Conservation (phyloP, 305 asterid genomes). For the Fraxinus latifolia region DNA sequence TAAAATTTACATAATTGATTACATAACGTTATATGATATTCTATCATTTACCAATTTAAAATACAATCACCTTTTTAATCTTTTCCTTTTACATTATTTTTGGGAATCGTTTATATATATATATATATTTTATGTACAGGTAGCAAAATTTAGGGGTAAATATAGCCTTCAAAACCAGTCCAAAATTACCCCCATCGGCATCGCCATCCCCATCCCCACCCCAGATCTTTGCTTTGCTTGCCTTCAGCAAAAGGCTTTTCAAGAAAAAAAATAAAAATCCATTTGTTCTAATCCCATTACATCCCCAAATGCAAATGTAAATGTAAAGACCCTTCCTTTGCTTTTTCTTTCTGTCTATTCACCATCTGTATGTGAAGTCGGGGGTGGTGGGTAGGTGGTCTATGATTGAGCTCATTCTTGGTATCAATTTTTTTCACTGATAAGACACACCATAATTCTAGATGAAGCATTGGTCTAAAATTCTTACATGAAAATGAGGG, state of each 20-base stretch:
- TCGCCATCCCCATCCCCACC: background rate
- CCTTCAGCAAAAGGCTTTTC: constrained; percentile 25
- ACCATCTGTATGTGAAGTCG: constrained; percentile 39
- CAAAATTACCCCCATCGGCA: background rate
- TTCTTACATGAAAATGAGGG: constrained; percentile 45
- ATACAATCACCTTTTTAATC: no score
- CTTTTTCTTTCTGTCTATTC: background rate
- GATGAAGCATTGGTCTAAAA: constrained; percentile 33
- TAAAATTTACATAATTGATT: no score
- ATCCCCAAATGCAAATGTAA: background rate
- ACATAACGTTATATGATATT: no score
- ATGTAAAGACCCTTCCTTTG: background rate
- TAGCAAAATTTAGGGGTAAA: constrained; percentile 17
- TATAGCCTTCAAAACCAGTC: constrained; percentile 40
- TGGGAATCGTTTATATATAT: no score
- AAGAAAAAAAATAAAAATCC: constrained; percentile 20
- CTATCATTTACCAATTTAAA: no score
- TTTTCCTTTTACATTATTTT: no score
- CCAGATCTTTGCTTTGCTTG: constrained; percentile 39
- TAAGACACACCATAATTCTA: background rate
- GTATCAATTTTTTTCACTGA: constrained; percentile 14
- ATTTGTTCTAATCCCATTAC: constrained; percentile 36
- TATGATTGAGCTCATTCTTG: constrained; percentile 52
- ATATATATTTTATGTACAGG: no score
- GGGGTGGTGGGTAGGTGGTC: constrained; percentile 28